Evolutionary conservation across 1,284 basidiomycete genomes (phyloP), one percentile per base, ranked within the genome.

Genomic region (Trichosporon faecale): DNA sequence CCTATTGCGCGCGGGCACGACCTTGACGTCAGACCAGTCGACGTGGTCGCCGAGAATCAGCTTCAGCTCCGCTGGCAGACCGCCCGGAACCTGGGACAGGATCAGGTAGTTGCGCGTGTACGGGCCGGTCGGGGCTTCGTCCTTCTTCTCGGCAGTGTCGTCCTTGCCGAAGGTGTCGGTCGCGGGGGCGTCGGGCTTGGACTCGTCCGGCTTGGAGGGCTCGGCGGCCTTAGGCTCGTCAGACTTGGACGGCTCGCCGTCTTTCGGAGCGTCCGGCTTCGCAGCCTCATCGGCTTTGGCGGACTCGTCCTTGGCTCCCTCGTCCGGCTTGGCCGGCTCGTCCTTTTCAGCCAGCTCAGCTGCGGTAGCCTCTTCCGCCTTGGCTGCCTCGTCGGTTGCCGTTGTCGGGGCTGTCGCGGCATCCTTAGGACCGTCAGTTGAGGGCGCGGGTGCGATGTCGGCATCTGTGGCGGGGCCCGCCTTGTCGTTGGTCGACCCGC

Each of bases 31-130:
- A 27, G 79, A 78, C 86, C 86, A 87, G 35, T 80, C 77, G 44
- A 82, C 81, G 70, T 87, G 86, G 23, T 80, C 75, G 14, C 86
- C 86, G 1, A 87, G 79, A 5, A 86, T 71, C 0, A 84, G 75
- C 33, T 76, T 71, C 57, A 84, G 79, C 70, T 86, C 85, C 33
- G 84, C 80, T 0, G 82, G 76, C 52, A 85, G 80, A 18, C 79
- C 80, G 9, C 81, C 80, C 0, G 80, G 80, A 8, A 82, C 75
- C 46, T 82, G 77, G n/a, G 79, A 81, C n/a, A 85, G 80, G 67
- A 84, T 80, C 60, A 85, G 74, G 73, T 84, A 84, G 74, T 84
- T 85, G 64, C 84, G 77, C 4, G 77, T 78, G 64, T 82, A 83
- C 9, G 76, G 75, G 33, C 72, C 72, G 2, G 70, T 64, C 3